A percentile compares a stretch with the other conserved stretches of the same genome.
These are phyloP conservation scores for Auricularia heimuer DNA, from an alignment of 768 basidiomycete genomes.

Conservation along the genomic window DNA sequence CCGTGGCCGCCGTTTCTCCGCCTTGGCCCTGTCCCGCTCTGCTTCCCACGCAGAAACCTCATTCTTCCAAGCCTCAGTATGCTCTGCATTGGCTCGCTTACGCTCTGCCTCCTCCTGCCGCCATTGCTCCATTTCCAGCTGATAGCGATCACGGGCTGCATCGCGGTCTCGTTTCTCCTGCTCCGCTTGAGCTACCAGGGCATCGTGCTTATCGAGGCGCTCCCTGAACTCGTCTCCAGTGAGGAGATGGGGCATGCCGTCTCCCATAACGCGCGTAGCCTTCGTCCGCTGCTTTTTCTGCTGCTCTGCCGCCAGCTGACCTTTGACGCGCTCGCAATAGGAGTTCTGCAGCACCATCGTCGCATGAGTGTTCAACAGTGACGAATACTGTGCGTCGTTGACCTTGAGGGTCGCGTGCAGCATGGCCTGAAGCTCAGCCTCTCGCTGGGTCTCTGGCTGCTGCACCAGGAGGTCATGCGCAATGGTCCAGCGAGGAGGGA, in stretches of 20 bases:
- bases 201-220: not conserved
- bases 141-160: not conserved
- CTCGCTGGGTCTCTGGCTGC: slow-evolving; percentile 4
- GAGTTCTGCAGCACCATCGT: slow-evolving; percentile 5
- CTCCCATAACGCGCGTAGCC: not conserved
- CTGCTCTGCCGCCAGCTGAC: slow-evolving; percentile 9
- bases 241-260: not conserved
- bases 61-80: not conserved
- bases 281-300: not conserved
- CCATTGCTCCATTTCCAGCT: not conserved
- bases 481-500: not conserved
- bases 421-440: slow-evolving; percentile 3
- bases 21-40: not conserved
- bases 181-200: not conserved
- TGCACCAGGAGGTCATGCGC: not conserved
- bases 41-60: not conserved
- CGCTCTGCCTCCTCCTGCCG: not conserved
- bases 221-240: not conserved
- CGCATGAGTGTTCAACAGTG: slow-evolving; percentile 6
- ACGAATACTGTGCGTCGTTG: not conserved
- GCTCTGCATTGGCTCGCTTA: not conserved
- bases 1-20: not conserved
- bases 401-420: not conserved
- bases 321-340: not conserved
- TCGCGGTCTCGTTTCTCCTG: not conserved